Conservation (phyloP, 371 early-diverging fungal genomes). For the Rhizoclosmatium hyalinum region DNA sequence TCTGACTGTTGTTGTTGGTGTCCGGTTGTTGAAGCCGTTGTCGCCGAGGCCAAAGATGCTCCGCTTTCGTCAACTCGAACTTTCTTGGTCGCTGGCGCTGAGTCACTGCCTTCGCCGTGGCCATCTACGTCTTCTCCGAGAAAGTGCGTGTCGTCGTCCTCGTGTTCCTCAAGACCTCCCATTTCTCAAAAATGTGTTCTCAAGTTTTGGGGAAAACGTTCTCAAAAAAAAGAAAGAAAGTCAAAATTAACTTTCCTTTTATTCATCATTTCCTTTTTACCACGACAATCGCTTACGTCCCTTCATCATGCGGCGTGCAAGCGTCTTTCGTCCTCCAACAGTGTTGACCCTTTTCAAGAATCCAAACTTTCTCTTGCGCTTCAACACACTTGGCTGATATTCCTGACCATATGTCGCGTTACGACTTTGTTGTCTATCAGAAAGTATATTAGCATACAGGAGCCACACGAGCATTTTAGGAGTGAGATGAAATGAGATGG, state of each 20-base stretch:
- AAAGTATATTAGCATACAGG: too few species aligned
- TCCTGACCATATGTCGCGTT: constrained; percentile 77
- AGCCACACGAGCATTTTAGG: too few species aligned
- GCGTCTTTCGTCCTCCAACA: constrained; percentile 78
- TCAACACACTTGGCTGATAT: constrained; percentile 91
- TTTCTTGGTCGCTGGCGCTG: not conserved
- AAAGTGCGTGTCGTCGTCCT: not conserved
- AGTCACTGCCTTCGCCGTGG: not conserved
- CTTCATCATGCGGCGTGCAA: constrained; percentile 79
- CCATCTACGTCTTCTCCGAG: not conserved
- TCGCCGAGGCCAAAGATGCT: not conserved
- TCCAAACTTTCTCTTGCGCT: constrained; percentile 91
- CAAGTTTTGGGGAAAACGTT: not conserved
- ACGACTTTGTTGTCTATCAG: constrained; percentile 30
- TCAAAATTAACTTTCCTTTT: too few species aligned
- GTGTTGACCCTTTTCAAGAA: constrained; percentile 84
- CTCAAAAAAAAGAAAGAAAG: constrained; percentile 2
- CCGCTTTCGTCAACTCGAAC: too few species aligned
- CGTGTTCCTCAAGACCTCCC: not conserved
- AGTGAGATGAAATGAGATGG: too few species aligned
- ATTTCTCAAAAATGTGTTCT: not conserved
- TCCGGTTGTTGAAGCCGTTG: not conserved
- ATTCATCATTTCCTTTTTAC: not conserved
- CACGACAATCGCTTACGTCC: constrained; percentile 81
- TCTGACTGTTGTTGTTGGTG: not conserved